Conservation (phyloP, 495 filamentous ascomycete genomes). For the Collariella sp. region DNA sequence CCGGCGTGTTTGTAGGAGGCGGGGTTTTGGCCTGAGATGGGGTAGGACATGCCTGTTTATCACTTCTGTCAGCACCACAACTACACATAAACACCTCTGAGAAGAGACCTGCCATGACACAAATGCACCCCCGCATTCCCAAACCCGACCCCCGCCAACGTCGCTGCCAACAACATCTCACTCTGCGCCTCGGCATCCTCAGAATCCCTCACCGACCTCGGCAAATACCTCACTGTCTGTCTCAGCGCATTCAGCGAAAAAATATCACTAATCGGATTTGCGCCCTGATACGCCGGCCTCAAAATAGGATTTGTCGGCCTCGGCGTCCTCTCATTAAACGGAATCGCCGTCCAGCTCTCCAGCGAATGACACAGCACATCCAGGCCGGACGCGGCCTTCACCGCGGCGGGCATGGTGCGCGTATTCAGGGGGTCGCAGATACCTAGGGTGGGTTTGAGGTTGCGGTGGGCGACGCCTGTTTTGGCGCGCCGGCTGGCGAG, state of each 20-base stretch:
- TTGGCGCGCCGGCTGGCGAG: slow-evolving; percentile 80
- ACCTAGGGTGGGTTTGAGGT: slow-evolving; percentile 89
- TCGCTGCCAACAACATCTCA: slow-evolving; percentile 92
- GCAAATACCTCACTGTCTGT: slow-evolving; percentile 81
- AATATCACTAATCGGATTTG: slow-evolving; percentile 94
- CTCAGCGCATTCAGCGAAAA: slow-evolving; percentile 80
- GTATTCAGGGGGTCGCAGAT: slow-evolving; percentile 96
- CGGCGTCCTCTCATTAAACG: slow-evolving; percentile 74
- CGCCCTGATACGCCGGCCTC: slow-evolving; percentile 89
- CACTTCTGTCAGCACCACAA: not conserved
- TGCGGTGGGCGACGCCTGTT: slow-evolving; percentile 89
- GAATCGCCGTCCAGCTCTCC: slow-evolving; percentile 95
- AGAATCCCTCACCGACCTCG: slow-evolving; percentile 72
- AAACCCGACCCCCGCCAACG: slow-evolving; percentile 89
- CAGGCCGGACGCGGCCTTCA: slow-evolving; percentile 78
- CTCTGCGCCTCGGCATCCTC: slow-evolving; percentile 86
- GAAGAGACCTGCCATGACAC: slow-evolving; percentile 58
- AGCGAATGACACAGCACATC: slow-evolving; percentile 92
- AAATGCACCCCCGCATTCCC: slow-evolving; percentile 96
- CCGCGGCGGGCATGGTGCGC: slow-evolving; percentile 85
- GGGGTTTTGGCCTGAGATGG: slow-evolving; percentile 87
- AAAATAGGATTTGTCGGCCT: slow-evolving; percentile 84
- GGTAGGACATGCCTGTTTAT: slow-evolving; percentile 78
- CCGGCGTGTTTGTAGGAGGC: slow-evolving; percentile 80
- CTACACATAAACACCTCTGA: not conserved